Conservation (phyloP, 2,329 filamentous ascomycete species). For the Penicillium sp. region DNA sequence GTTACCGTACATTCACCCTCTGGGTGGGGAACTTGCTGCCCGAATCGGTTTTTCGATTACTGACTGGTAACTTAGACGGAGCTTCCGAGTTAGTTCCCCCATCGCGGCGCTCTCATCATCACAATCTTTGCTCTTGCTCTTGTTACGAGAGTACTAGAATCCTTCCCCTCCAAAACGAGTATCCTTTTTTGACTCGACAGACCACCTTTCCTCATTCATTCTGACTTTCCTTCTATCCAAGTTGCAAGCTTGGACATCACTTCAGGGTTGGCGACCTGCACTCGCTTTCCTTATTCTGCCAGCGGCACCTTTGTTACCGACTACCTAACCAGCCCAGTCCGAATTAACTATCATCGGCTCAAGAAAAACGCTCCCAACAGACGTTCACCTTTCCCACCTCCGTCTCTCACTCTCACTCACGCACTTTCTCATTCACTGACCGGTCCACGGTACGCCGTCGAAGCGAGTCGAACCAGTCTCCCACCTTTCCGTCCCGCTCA, state of each 20-base stretch:
- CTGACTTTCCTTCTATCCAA: constrained; percentile 1
- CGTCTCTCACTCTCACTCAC: neutral
- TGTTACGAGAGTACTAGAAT: constrained; percentile 7
- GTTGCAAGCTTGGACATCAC: constrained; percentile 25
- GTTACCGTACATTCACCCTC: neutral
- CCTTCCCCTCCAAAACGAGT: constrained; percentile 9
- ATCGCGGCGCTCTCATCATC: constrained; percentile 22
- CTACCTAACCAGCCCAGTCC: constrained; percentile 28
- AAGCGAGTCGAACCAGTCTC: constrained; percentile 11
- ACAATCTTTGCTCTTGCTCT: constrained; percentile 27
- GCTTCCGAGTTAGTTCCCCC: constrained; percentile 15
- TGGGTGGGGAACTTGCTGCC: neutral
- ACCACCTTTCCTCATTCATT: constrained; percentile 1
- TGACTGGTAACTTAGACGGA: constrained; percentile 14
- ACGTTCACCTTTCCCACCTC: neutral
- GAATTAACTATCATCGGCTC: constrained; percentile 20
- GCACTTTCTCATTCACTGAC: constrained; percentile 8
- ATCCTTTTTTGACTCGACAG: neutral
- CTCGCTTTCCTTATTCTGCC: constrained; percentile 39
- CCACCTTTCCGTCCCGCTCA: constrained; percentile 11
- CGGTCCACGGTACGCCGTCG: neutral
- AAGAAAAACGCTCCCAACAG: neutral
- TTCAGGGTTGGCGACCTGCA: constrained; percentile 48
- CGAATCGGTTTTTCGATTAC: neutral
- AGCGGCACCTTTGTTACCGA: constrained; percentile 10